These are phyloP conservation scores for Pichia insulana DNA, from an alignment of 805 yeast genomes.

Conservation along the genomic window DNA sequence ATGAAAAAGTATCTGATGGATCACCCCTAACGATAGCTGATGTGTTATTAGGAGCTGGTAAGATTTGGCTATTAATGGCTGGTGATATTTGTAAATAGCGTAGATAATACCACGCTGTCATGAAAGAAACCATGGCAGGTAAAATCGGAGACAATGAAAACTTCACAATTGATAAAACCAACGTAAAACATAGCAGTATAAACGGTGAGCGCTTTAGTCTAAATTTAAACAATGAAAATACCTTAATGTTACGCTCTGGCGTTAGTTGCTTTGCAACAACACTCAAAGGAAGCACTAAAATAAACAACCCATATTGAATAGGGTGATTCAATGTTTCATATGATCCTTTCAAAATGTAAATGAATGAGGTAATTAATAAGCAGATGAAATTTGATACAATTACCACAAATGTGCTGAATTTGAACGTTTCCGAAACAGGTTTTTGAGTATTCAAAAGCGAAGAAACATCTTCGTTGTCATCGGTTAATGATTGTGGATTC, in stretches of 20 bases:
- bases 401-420: conserved; percentile 46
- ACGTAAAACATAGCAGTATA: conserved; percentile 10
- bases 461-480: not conserved
- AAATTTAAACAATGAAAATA: conserved; percentile 29
- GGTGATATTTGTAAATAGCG: conserved; percentile 61
- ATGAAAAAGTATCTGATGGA: conserved; percentile 81
- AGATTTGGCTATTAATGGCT: conserved; percentile 17
- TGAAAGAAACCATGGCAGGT: conserved; percentile 51
- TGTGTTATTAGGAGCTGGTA: conserved; percentile 29
- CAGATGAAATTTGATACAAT: conserved; percentile 46
- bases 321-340: conserved; percentile 35
- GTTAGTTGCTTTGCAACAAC: conserved; percentile 50
- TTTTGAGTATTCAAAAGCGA: conserved; percentile 11
- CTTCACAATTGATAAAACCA: conserved; percentile 29
- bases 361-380: conserved; percentile 25
- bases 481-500: conserved; percentile 21
- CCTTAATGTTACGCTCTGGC: conserved; percentile 46
- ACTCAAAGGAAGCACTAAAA: conserved; percentile 44
- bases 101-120: conserved; percentile 66
- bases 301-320: conserved; percentile 40
- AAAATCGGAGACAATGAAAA: conserved; percentile 40
- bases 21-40: conserved; percentile 53
- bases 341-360: conserved; percentile 31
- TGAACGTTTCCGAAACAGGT: conserved; percentile 34
- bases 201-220: conserved; percentile 16